A percentile compares a stretch with the other conserved stretches of the same genome.
These are phyloP conservation scores for Emericellopsis atlantica DNA, from an alignment of 2,329 filamentous ascomycete species.

Conservation along the genomic window DNA sequence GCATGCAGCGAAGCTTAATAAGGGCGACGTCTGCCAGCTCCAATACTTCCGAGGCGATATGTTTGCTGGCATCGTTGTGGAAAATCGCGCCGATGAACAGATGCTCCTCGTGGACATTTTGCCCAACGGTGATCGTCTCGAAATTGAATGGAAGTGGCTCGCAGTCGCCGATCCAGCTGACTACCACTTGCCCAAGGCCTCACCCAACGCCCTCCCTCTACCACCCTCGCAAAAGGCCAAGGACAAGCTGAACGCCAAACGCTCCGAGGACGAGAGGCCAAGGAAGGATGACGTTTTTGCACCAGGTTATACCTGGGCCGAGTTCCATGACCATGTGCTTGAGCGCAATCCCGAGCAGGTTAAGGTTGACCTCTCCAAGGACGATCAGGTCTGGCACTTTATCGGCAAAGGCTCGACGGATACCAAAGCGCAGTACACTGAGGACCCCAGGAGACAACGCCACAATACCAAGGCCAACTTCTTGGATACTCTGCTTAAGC, in stretches of 20 bases:
- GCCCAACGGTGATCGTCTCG: conserved; percentile 65
- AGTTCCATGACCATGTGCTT: conserved; percentile 57
- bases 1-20: conserved; percentile 54
- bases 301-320: conserved; percentile 61
- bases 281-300: conserved; percentile 54
- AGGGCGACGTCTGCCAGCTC: conserved; percentile 72
- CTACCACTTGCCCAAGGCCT: conserved; percentile 62
- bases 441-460: conserved; percentile 47
- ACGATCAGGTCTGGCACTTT: conserved; percentile 79
- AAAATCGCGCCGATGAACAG: conserved; percentile 68
- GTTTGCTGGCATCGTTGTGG: conserved; percentile 77
- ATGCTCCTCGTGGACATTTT: conserved; percentile 70
- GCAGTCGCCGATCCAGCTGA: conserved; percentile 60
- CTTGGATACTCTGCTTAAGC: conserved; percentile 54
- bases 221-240: conserved; percentile 49
- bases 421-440: conserved; percentile 80
- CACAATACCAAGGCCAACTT: conserved; percentile 62
- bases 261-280: conserved; percentile 47
- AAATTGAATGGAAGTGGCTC: conserved; percentile 78
- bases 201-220: conserved; percentile 58
- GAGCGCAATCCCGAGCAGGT: conserved; percentile 42
- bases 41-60: conserved; percentile 79
- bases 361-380: conserved; percentile 59
- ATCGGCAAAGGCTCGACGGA: conserved; percentile 79
- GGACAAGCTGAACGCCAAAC: conserved; percentile 56